Conservation (phyloP, 2,329 filamentous ascomycete species). For the Fusarium avenaceum region DNA sequence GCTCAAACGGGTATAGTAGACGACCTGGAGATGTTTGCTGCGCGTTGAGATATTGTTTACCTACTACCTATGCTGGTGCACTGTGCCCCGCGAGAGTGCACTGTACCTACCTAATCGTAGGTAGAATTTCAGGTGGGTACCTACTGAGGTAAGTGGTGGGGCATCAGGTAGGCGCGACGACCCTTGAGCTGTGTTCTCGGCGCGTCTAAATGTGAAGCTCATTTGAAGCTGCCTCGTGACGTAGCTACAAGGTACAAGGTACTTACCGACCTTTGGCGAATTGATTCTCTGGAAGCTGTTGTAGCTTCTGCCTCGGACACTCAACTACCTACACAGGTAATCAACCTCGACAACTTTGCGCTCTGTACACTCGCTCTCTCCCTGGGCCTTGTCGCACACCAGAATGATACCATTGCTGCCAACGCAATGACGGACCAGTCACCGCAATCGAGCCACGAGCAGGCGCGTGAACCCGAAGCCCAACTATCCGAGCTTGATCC, state of each 20-base stretch:
- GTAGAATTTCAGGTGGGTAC: not conserved
- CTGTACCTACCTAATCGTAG: constrained; percentile 21
- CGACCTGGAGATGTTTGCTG: constrained; percentile 25
- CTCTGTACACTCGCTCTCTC: constrained; percentile 22
- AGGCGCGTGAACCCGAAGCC: constrained; percentile 36
- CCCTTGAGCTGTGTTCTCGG: constrained; percentile 31
- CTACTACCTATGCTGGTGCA: constrained; percentile 7
- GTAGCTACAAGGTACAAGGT: constrained; percentile 50
- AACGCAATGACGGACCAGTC: constrained; percentile 60
- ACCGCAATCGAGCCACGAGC: constrained; percentile 52
- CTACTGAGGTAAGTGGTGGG: constrained; percentile 32
- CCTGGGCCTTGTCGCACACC: constrained; percentile 33
- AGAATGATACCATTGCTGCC: constrained; percentile 50
- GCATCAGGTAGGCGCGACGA: constrained; percentile 34
- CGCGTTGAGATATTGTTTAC: constrained; percentile 40
- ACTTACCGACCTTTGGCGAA: constrained; percentile 31
- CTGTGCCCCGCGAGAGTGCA: constrained; percentile 31
- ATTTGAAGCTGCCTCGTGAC: constrained; percentile 48
- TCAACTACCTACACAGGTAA: constrained; percentile 4
- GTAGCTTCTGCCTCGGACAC: constrained; percentile 41
- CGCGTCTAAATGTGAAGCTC: constrained; percentile 36
- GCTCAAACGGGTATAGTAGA: not conserved
- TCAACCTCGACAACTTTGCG: constrained; percentile 28
- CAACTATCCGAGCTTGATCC: constrained; percentile 39
- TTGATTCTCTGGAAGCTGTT: constrained; percentile 43